Percentiles rank a stretch among this genome's conserved stretches.
Conservation (phyloP, 768 basidiomycete species). For the Leccinum truebloodii region DNA sequence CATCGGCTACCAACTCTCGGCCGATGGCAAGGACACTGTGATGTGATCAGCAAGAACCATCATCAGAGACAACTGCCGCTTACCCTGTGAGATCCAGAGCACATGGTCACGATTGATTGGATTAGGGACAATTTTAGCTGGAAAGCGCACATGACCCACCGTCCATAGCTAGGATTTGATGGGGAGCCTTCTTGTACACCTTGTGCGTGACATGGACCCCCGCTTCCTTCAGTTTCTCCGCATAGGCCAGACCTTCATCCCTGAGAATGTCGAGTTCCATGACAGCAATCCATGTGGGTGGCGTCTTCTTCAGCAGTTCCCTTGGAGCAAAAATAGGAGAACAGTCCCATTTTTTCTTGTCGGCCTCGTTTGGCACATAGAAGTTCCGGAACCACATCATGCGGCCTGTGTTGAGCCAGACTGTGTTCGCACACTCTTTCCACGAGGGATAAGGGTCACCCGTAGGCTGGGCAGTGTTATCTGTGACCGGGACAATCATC, state of each 20-base stretch:
- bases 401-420: constrained; percentile 59
- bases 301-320: constrained; percentile 50
- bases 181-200: constrained; percentile 65
- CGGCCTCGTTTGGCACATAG: constrained; percentile 64
- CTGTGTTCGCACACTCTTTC: constrained; percentile 58
- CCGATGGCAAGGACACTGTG: constrained; percentile 40
- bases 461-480: constrained; percentile 61
- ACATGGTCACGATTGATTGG: not conserved
- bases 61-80: constrained; percentile 5
- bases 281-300: constrained; percentile 65
- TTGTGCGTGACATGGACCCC: constrained; percentile 58
- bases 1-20: constrained; percentile 39
- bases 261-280: constrained; percentile 69
- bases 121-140: not conserved
- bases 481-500: constrained; percentile 72
- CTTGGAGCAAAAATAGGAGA: constrained; percentile 71
- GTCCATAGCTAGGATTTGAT: constrained; percentile 77
- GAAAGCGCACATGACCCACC: constrained; percentile 40
- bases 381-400: constrained; percentile 76
- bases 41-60: constrained; percentile 11
- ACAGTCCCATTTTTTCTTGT: constrained; percentile 66
- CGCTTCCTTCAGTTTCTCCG: constrained; percentile 50
- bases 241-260: constrained; percentile 69
- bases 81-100: constrained; percentile 22
- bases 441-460: constrained; percentile 48